Evolutionary conservation across 495 filamentous ascomycete species (phyloP).

Genomic region (Tuber indicum): DNA sequence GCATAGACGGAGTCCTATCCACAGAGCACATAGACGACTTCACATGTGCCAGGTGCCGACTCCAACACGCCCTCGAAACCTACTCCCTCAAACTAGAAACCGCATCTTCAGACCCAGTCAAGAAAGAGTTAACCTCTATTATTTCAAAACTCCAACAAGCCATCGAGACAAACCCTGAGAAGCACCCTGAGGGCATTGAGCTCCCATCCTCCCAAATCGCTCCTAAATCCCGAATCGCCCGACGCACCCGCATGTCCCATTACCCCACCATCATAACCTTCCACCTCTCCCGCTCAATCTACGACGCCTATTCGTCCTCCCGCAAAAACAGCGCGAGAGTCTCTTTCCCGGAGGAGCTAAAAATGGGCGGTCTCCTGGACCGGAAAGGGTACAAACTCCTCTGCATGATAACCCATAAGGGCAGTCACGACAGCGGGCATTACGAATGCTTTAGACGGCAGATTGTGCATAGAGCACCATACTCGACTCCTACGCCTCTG

Average conservation of each 20-base stretch:
- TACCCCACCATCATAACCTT: constrained; percentile 87
- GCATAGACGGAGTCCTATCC: constrained; percentile 90
- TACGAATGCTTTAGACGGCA: constrained; percentile 97
- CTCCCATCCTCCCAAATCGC: constrained; percentile 67
- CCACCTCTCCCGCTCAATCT: constrained; percentile 89
- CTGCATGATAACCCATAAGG: constrained; percentile 86
- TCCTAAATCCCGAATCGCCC: constrained; percentile 75
- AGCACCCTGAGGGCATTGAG: constrained; percentile 59
- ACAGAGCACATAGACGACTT: constrained; percentile 95
- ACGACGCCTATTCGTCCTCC: constrained; percentile 62
- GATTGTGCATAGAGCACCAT: constrained; percentile 61
- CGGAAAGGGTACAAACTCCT: constrained; percentile 77
- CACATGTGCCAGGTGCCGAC: constrained; percentile 82
- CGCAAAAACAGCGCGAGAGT: constrained; percentile 93
- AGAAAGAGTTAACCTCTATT: constrained; percentile 51
- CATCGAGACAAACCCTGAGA: constrained; percentile 71
- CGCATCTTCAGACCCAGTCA: constrained; percentile 44
- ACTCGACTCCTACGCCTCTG: constrained; percentile 60
- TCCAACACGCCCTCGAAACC: constrained; percentile 64
- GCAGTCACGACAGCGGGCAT: constrained; percentile 90
- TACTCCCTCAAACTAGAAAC: constrained; percentile 34
- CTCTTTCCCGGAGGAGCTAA: constrained; percentile 74
- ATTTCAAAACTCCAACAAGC: constrained; percentile 55
- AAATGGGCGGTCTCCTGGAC: constrained; percentile 70
- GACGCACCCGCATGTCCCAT: constrained; percentile 72